phyloP scores from a whole-genome alignment of 2,329 filamentous ascomycete species.

The Epichloe brachyelytri region DNA sequence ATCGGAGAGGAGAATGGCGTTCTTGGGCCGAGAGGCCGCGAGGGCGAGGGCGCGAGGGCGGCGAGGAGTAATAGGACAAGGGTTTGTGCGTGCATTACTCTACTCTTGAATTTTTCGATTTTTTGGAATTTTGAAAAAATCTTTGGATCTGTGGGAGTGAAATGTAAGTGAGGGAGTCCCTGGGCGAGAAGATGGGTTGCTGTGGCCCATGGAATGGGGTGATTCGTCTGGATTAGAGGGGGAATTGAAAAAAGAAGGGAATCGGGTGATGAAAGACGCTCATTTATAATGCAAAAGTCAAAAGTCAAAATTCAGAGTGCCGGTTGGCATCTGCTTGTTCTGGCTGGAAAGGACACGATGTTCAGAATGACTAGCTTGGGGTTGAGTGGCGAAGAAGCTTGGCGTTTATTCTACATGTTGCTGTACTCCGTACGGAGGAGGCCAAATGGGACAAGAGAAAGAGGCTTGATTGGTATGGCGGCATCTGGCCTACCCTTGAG shows the following conservation, averaged over 20 bases:
- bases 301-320: too few relatives aligned
- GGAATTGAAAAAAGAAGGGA: too few relatives aligned
- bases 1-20: conserved; percentile 43
- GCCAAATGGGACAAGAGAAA: background rate
- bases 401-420: background rate
- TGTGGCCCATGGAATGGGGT: too few relatives aligned
- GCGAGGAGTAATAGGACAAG: conserved; percentile 10
- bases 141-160: background rate
- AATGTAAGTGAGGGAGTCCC: too few relatives aligned
- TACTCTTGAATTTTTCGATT: background rate
- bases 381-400: background rate
- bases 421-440: background rate
- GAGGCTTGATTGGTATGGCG: background rate
- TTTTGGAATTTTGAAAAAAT: too few relatives aligned
- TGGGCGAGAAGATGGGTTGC: too few relatives aligned
- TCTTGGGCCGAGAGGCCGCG: conserved; percentile 23
- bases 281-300: too few relatives aligned
- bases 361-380: conserved; percentile 6
- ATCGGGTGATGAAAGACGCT: too few relatives aligned
- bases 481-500: too few relatives aligned
- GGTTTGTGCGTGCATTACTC: conserved; percentile 17
- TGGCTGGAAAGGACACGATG: conserved; percentile 13
- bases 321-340: too few relatives aligned
- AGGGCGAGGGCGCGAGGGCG: conserved; percentile 15
- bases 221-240: too few relatives aligned